Base-by-base conservation (phyloP, 352 stramenopile species). In the Pythium rishiriense region DNA sequence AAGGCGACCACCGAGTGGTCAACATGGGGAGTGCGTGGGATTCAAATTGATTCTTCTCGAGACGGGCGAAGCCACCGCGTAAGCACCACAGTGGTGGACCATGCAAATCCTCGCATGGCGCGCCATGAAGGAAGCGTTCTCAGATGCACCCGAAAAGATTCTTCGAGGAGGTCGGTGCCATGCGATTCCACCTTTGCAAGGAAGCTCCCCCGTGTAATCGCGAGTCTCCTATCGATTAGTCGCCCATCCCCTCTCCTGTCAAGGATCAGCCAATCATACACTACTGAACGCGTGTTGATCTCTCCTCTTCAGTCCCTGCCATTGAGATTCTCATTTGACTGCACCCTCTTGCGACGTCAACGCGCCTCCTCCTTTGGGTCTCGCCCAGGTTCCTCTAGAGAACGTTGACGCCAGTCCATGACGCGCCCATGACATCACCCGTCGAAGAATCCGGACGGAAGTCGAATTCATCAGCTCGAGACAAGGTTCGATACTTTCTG, bases 191-290 rank as follows among this genome's bases (percentile, higher is more conserved):
- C 31, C 6, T 37, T 11, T n/a, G 37, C 39, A 17, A 22, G 39
- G 39, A 46, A 46, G 39, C 7, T 46, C 39, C 15, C n/a, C n/a
- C n/a, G n/a, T n/a, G 39, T 46, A 46, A 46, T 46, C 39, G 39
- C 4, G 39, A 12, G 14, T 6, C 14, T 46, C 39, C 14, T 22
- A 46, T 46, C 39, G 39, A 46, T 46, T 46, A 46, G 39, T 46
- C 39, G 39, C 39, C 39, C 39, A 46, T 46, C 39, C 15, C 39
- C 33, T 14, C 31, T 37, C 9, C 33, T 39, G 33, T 39, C 33
- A 39, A 39, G 10, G 33, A 14, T 39, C 10, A 14, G 17, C 33
- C 33, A 9, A 39, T 14, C 17, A 17, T n/a, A n/a, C n/a, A n/a
- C 33, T 39, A 39, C 33, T 9, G 17, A 39, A 17, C 33, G 11